phyloP scores from a whole-genome alignment of 1,139 yeast species.

The Yamadazyma atlantica region DNA sequence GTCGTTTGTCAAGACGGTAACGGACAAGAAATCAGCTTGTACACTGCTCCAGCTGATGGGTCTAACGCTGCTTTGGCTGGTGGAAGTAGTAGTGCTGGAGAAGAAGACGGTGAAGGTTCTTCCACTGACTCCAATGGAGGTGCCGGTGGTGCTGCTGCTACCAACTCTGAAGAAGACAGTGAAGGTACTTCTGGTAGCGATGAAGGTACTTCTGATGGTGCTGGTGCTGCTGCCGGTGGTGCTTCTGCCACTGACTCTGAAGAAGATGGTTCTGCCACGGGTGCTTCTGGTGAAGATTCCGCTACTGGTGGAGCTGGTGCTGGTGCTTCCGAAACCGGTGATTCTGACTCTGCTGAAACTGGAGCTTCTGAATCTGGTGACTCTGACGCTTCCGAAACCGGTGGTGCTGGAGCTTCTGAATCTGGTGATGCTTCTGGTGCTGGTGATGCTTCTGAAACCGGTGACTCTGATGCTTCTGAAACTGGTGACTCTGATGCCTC shows the following conservation, averaged over 20 bases:
- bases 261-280: too few relatives aligned
- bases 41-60: conserved; percentile 4
- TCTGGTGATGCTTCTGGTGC: conserved; percentile 3
- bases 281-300: background rate
- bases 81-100: conserved; percentile 3
- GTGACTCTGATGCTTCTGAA: conserved; percentile 6
- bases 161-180: conserved; percentile 13
- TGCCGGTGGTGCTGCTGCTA: conserved; percentile 14
- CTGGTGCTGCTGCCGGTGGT: conserved; percentile 8
- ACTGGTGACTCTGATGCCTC: conserved; percentile 3
- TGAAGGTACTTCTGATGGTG: conserved; percentile 11
- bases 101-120: background rate
- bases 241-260: conserved; percentile 5
- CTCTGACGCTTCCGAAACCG: conserved; percentile 6
- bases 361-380: conserved; percentile 6
- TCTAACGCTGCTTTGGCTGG: conserved; percentile 3
- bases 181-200: conserved; percentile 15
- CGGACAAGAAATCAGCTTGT: conserved; percentile 7
- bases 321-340: conserved; percentile 6
- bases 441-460: conserved; percentile 6
- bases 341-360: conserved; percentile 4
- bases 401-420: conserved; percentile 1
- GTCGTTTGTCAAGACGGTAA: conserved; percentile 11
- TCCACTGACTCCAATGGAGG: background rate
- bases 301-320: background rate